Percentiles rank a stretch among this genome's conserved stretches.
phyloP scores from a whole-genome alignment of 73 alveolate genomes.

The Paramecium sexaurelia region DNA sequence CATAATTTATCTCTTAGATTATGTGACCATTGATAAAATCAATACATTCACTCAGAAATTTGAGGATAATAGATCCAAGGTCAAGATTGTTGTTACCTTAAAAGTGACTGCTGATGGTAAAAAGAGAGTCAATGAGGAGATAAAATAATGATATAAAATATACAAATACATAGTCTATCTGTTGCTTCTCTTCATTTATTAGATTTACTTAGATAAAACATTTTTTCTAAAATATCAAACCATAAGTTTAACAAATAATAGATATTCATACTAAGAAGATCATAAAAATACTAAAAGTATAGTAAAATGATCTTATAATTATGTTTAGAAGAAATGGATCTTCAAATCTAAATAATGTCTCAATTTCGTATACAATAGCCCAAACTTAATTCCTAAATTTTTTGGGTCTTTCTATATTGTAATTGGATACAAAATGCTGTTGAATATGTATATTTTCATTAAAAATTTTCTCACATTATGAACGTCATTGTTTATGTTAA shows the following conservation, averaged over 20 bases:
- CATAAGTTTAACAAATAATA: neutral
- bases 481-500: constrained; percentile 70
- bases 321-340: constrained; percentile 89
- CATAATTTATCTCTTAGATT: neutral
- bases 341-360: no score
- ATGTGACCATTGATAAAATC: neutral
- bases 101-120: constrained; percentile 7
- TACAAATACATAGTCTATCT: neutral
- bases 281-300: no score
- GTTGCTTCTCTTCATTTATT: neutral
- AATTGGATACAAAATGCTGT: constrained; percentile 92
- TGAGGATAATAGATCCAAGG: neutral
- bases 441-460: constrained; percentile 91
- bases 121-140: constrained; percentile 3
- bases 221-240: neutral
- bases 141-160: neutral
- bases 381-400: constrained; percentile 60
- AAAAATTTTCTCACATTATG: constrained; percentile 74
- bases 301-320: constrained; percentile 92
- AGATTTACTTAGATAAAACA: neutral
- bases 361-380: no score
- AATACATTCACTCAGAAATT: constrained; percentile 13
- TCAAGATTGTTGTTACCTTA: neutral
- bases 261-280: neutral
- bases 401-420: constrained; percentile 90